These are phyloP conservation scores for Vinca minor DNA, from an alignment of 257 asterid species.

Conservation along the genomic window DNA sequence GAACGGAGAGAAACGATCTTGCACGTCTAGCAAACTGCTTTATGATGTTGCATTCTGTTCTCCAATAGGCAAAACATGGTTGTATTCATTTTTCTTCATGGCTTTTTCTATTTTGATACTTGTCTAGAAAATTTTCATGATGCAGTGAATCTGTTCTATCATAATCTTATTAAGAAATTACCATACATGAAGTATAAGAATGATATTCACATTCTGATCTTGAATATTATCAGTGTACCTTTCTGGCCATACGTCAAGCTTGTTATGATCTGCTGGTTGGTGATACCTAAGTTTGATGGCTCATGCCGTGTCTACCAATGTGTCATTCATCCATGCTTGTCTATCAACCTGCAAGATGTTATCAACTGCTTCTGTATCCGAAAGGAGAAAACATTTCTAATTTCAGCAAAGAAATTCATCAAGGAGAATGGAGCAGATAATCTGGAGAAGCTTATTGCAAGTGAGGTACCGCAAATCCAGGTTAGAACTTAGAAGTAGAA, in stretches of 20 bases:
- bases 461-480: neutral
- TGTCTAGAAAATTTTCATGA: too few species aligned
- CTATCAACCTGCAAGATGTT: slow-evolving; percentile 41
- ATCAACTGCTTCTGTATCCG: neutral
- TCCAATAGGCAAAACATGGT: too few species aligned
- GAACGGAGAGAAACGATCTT: too few species aligned
- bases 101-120: too few species aligned
- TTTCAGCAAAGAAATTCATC: slow-evolving; percentile 22
- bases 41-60: too few species aligned
- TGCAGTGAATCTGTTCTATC: too few species aligned
- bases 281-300: slow-evolving; percentile 7
- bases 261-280: slow-evolving; percentile 23
- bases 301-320: slow-evolving; percentile 33
- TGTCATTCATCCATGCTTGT: slow-evolving; percentile 21
- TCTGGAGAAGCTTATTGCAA: slow-evolving; percentile 25
- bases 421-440: slow-evolving; percentile 27
- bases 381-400: slow-evolving; percentile 13
- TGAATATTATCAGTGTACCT: slow-evolving; percentile 29
- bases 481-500: neutral
- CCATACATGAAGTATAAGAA: neutral
- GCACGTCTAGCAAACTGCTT: too few species aligned
- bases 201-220: too few species aligned
- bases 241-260: slow-evolving; percentile 26
- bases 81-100: too few species aligned
- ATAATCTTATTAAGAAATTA: too few species aligned